Evolutionary conservation across 1,284 basidiomycete species (phyloP).

Genomic region (Macrocybe sp.): DNA sequence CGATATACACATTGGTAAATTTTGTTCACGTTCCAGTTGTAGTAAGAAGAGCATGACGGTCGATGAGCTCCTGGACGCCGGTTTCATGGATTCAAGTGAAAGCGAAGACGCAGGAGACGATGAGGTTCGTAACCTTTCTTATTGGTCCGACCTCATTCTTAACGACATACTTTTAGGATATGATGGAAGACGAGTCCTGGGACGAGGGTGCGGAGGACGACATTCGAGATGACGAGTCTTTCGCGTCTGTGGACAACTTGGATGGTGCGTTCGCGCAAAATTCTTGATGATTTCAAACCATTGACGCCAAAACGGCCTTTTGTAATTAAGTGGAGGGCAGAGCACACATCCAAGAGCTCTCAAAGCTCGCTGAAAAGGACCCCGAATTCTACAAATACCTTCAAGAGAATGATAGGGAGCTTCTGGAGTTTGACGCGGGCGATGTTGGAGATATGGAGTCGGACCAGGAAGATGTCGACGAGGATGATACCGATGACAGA

Average conservation of each 20-base stretch:
- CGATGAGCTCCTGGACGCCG: slow-evolving; percentile 76
- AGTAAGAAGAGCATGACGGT: slow-evolving; percentile 65
- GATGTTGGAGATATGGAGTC: slow-evolving; percentile 40
- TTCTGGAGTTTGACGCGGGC: slow-evolving; percentile 73
- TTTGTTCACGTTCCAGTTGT: slow-evolving; percentile 2
- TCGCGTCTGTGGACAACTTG: slow-evolving; percentile 72
- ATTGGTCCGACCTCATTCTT: slow-evolving; percentile 14
- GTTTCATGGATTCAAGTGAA: slow-evolving; percentile 67
- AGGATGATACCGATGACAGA: slow-evolving; percentile 36
- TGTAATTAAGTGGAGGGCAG: slow-evolving; percentile 57
- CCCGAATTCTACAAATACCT: slow-evolving; percentile 99
- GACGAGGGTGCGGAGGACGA: slow-evolving; percentile 43
- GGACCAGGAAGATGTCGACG: slow-evolving; percentile 30
- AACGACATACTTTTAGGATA: slow-evolving; percentile 38
- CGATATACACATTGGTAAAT: background rate
- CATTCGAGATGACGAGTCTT: slow-evolving; percentile 62
- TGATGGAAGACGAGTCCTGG: slow-evolving; percentile 43
- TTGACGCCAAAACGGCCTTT: background rate
- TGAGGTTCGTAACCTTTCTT: slow-evolving; percentile 7
- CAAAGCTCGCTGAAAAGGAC: slow-evolving; percentile 90
- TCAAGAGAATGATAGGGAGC: slow-evolving; percentile 90
- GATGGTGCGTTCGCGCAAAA: slow-evolving; percentile 45
- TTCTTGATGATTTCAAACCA: background rate
- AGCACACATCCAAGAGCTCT: slow-evolving; percentile 77
- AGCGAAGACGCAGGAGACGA: slow-evolving; percentile 34